A percentile compares a stretch with the other conserved stretches of the same genome.
These are phyloP conservation scores for Suillus clintonianus DNA, from an alignment of 768 basidiomycete genomes.

Conservation along the genomic window DNA sequence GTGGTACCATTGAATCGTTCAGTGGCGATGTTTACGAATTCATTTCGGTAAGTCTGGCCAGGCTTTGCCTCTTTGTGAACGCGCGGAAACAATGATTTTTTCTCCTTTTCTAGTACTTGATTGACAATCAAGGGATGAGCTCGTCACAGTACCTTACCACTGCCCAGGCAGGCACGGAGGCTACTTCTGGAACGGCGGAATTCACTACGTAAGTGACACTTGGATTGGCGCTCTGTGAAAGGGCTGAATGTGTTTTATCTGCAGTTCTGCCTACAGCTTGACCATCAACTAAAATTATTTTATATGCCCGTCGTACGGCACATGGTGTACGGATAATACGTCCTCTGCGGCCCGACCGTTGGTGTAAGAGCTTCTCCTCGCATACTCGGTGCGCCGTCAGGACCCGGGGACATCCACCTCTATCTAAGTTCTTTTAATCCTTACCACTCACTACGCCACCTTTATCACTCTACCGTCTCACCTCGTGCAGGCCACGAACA, in stretches of 20 bases:
- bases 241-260: background rate
- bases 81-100: constrained; percentile 1
- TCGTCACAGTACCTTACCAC: constrained; percentile 58
- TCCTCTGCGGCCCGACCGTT: background rate
- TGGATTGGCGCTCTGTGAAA: background rate
- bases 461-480: background rate
- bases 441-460: background rate
- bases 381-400: background rate
- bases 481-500: background rate
- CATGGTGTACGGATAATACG: background rate
- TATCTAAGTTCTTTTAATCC: background rate
- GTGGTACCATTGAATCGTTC: constrained; percentile 46
- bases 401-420: background rate
- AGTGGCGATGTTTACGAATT: constrained; percentile 55
- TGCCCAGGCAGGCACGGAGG: constrained; percentile 65
- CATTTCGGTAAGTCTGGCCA: constrained; percentile 40
- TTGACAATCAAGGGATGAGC: constrained; percentile 43
- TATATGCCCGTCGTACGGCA: background rate
- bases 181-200: constrained; percentile 56
- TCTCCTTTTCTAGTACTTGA: constrained; percentile 45
- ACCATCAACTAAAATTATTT: constrained; percentile 40
- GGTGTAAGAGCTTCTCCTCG: background rate
- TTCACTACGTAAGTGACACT: constrained; percentile 50
- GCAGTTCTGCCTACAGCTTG: constrained; percentile 47
- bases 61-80: background rate